Percentiles rank a stretch among this genome's conserved stretches.
These are phyloP conservation scores for Mycena indigotica DNA, from an alignment of 768 basidiomycete species.

Conservation along the genomic window DNA sequence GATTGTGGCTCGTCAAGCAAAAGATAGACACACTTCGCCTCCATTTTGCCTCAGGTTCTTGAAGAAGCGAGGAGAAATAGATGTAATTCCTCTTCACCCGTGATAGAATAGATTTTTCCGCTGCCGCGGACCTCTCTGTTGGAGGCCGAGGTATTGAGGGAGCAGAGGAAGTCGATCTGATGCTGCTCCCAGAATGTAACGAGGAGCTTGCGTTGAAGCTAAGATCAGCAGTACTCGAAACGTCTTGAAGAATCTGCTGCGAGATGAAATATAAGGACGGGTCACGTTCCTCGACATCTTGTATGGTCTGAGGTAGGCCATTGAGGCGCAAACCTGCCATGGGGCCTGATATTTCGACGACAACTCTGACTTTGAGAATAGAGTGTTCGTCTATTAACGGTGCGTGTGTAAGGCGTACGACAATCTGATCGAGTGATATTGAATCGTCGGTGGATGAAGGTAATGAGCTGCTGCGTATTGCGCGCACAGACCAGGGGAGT, in stretches of 20 bases:
- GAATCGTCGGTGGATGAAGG: slow-evolving; percentile 33
- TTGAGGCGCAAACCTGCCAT: slow-evolving; percentile 84
- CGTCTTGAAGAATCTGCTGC: slow-evolving; percentile 71
- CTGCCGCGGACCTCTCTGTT: slow-evolving; percentile 55
- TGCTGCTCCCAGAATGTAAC: slow-evolving; percentile 50
- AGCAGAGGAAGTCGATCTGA: slow-evolving; percentile 39
- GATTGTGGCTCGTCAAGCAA: slow-evolving; percentile 3
- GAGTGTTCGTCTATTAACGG: slow-evolving; percentile 72
- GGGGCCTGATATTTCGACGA: slow-evolving; percentile 78
- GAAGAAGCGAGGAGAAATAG: slow-evolving; percentile 94
- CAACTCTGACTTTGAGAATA: slow-evolving; percentile 76
- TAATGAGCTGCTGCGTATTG: slow-evolving; percentile 49
- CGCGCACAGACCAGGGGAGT: slow-evolving; percentile 72
- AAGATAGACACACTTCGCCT: slow-evolving; percentile 63
- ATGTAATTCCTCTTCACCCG: slow-evolving; percentile 93
- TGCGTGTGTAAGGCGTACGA: slow-evolving; percentile 74
- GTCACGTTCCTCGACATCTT: slow-evolving; percentile 67
- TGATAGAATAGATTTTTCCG: slow-evolving; percentile 82
- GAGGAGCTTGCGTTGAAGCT: slow-evolving; percentile 73
- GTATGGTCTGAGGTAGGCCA: slow-evolving; percentile 72
- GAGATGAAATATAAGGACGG: slow-evolving; percentile 59
- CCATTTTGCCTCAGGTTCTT: slow-evolving; percentile 99
- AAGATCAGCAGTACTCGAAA: slow-evolving; percentile 66
- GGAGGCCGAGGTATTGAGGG: slow-evolving; percentile 38
- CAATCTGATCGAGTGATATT: slow-evolving; percentile 48